Evolutionary conservation across 164 flowering plant genomes (phyloP), one percentile per base, ranked within the genome.

Genomic region (Sextonia rubra): DNA sequence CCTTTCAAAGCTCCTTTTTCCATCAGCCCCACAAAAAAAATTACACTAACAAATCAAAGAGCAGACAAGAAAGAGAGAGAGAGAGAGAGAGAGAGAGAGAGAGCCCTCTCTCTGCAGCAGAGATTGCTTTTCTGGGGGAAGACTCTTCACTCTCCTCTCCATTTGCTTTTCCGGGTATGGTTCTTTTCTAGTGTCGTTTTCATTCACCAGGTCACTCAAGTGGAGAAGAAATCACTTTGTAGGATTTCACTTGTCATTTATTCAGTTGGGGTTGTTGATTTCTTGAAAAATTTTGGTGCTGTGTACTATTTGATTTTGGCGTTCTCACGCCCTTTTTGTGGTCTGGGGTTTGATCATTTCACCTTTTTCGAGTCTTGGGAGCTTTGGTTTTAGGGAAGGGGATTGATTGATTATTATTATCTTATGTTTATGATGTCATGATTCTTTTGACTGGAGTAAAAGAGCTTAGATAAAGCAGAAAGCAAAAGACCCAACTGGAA

Each of bases 281-380:
- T 68, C 15, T 24, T 49, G 3, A 25, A 48, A 52, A 48, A 52
- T 64, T 52, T 29, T 49, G 47, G 67, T n/a, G 27, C 64, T 47
- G 62, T 60, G 70, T 48, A 66, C 66, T 52, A 69, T 58, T 58
- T 65, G 72, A 68, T 76, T 47, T 64, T 24, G 66, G 67, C 29
- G 5, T 24, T 71, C 24, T 49, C 23, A 20, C 65, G 26, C 48
- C 29, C 9, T 60, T 69, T 64, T 55, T 61, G 71, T 72, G 76
- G 74, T 80, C 77, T 81, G 77, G 17, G 79, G 73, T 67, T 73
- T 83, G 83, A 83, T 83, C 86, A 83, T 88, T 81, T 80, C 79
- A 22, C 56, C 56, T 82, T 80, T 86, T 85, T 64, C 58, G 79
- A 70, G 79, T 79, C 30, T 82, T 83, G 78, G 65, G 71, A 63